Evolutionary conservation across 129 eudicot genomes (phyloP).

Genomic region (Arctium minus): DNA sequence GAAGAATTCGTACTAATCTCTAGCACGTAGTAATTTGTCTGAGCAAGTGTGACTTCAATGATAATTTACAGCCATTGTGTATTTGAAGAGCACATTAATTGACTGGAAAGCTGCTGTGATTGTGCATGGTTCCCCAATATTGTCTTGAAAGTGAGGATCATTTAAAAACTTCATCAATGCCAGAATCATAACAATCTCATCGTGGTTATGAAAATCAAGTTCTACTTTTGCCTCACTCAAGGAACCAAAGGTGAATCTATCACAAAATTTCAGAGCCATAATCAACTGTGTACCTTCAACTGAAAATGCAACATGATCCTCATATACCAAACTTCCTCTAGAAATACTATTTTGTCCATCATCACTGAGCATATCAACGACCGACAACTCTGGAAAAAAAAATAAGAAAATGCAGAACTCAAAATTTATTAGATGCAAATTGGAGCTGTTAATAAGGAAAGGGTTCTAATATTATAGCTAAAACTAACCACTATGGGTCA

Average conservation of each 20-base stretch:
- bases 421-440: conserved; percentile 7
- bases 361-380: conserved; percentile 78
- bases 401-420: conserved; percentile 11
- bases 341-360: conserved; percentile 44
- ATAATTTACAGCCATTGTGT: background rate
- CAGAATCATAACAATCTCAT: background rate
- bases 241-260: conserved; percentile 3
- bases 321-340: conserved; percentile 42
- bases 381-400: conserved; percentile 50
- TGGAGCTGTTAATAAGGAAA: conserved; percentile 8
- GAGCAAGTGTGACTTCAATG: background rate
- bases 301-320: conserved; percentile 88
- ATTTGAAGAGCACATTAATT: background rate
- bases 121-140: background rate
- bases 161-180: background rate
- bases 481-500: conserved; percentile 1
- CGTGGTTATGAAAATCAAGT: background rate
- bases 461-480: background rate
- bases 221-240: background rate
- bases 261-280: conserved; percentile 1
- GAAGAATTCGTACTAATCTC: background rate
- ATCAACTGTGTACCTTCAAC: conserved; percentile 61
- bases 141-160: background rate
- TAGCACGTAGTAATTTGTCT: background rate
- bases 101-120: background rate